Conservation (phyloP, 108 stramenopile genomes). For the Cyclotella cryptica region DNA sequence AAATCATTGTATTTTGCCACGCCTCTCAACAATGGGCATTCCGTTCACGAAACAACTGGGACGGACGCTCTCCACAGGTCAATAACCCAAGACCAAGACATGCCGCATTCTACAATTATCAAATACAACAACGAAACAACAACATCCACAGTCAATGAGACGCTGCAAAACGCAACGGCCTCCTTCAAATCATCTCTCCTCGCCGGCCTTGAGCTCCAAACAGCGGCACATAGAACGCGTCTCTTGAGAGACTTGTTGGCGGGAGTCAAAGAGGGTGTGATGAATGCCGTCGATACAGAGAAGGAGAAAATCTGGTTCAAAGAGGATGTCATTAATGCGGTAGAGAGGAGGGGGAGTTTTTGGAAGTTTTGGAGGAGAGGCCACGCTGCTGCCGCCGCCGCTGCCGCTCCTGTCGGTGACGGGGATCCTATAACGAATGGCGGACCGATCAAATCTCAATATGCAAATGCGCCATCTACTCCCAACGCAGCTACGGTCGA, state of each 20-base stretch:
- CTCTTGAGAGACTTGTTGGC: constrained; percentile 18
- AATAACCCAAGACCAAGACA: not conserved
- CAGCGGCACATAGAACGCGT: constrained; percentile 8
- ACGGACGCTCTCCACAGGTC: too few species aligned
- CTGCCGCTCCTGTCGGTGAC: not conserved
- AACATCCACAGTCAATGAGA: not conserved
- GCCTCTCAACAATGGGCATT: too few species aligned
- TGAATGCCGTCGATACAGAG: constrained; percentile 2
- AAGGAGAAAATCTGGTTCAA: constrained; percentile 7
- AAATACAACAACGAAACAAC: not conserved
- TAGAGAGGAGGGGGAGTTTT: not conserved
- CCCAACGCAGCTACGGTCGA: not conserved
- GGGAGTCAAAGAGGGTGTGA: constrained; percentile 4
- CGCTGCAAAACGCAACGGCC: not conserved
- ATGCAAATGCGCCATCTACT: not conserved
- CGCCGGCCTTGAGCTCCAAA: not conserved
- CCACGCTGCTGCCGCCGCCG: not conserved
- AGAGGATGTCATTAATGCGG: not conserved
- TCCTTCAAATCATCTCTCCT: not conserved
- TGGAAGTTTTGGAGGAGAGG: not conserved
- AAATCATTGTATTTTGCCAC: too few species aligned
- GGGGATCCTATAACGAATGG: not conserved
- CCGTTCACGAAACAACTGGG: too few species aligned
- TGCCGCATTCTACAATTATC: not conserved
- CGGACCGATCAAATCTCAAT: not conserved